Evolutionary conservation across 2,329 filamentous ascomycete species (phyloP), one percentile per base, ranked within the genome.

Genomic region (Colletotrichum orbiculare): DNA sequence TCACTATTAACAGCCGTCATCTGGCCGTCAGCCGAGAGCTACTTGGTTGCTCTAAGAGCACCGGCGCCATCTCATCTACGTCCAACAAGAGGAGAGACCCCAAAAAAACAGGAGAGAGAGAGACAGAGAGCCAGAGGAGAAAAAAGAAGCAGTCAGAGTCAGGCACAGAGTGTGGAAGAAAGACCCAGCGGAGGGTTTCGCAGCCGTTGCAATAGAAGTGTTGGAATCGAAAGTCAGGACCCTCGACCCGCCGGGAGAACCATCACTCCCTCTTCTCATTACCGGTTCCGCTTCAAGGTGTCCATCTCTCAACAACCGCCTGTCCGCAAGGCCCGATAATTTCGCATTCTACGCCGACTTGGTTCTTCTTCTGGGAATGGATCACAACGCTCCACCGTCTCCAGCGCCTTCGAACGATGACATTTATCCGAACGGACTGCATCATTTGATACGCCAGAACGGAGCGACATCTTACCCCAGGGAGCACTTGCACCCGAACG

Each of bases 381-480:
- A 76, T 65, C 76, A 73, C 58, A 73, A 72, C 57, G 72, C 75
- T 48, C 78, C 81, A 41, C 79, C 78, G 47, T 85, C 84, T 25
- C 83, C 84, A 63, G 78, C 80, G 58, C 79, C 79, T 17, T 81
- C 79, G 53, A 74, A 74, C 57, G 72, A 72, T 60, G 73, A 73
- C 17, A 69, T 74, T 35, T 74, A 81, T 34, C 77, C 79, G n/a
- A 74, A 76, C 61, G 77, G 78, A 43, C 77, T 82, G 63, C 76
- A 79, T 52, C 78, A 83, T 25, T 68, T 83, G 35, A 72, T 81
- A 54, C 77, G 81, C 61, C 79, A 83, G 68, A 83, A 83, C 71
- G 71, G 75, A 45, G 71, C 74, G 33, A 67, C 68, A 39, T 66
- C 72, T 33, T 73, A 73, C 46, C 67, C 70, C 11, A 71, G 68